These are phyloP conservation scores for Ilyonectria destructans DNA, from an alignment of 2,329 filamentous ascomycete genomes.

Conservation along the genomic window DNA sequence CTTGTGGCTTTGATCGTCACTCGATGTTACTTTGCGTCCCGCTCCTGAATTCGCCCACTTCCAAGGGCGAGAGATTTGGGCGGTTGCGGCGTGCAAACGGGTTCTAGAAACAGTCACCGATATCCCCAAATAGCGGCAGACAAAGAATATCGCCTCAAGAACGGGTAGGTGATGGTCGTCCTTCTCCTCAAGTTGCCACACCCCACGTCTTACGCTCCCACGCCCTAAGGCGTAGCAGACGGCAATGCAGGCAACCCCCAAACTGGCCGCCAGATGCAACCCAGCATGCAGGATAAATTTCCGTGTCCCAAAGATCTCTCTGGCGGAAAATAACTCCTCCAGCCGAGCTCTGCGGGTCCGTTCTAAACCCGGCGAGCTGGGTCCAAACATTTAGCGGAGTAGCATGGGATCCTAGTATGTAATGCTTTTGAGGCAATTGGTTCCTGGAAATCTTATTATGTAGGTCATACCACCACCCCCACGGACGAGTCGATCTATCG, in stretches of 20 bases:
- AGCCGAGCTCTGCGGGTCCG: neutral
- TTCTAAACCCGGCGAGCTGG: constrained; percentile 11
- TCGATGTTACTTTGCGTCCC: constrained; percentile 11
- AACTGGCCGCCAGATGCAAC: neutral
- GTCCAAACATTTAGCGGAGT: constrained; percentile 15
- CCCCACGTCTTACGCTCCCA: constrained; percentile 1
- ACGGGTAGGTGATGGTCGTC: neutral
- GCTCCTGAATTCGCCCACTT: constrained; percentile 4
- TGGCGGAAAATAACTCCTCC: neutral
- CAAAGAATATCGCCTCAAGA: neutral
- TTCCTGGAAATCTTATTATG: neutral
- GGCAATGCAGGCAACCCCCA: constrained; percentile 6
- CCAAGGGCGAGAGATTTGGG: neutral
- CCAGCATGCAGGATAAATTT: constrained; percentile 7
- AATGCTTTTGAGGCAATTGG: constrained; percentile 24
- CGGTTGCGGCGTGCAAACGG: neutral
- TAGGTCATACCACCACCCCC: constrained; percentile 21
- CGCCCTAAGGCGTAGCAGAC: constrained; percentile 1
- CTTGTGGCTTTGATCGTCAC: constrained; percentile 2
- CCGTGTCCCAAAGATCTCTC: neutral
- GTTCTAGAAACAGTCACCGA: no score
- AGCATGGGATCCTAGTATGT: constrained; percentile 11
- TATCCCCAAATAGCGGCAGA: neutral
- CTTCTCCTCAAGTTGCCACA: constrained; percentile 5
- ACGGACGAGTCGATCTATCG: constrained; percentile 3